Base-by-base conservation (phyloP, 768 basidiomycete genomes). In the Naganishia kalamii region DNA sequence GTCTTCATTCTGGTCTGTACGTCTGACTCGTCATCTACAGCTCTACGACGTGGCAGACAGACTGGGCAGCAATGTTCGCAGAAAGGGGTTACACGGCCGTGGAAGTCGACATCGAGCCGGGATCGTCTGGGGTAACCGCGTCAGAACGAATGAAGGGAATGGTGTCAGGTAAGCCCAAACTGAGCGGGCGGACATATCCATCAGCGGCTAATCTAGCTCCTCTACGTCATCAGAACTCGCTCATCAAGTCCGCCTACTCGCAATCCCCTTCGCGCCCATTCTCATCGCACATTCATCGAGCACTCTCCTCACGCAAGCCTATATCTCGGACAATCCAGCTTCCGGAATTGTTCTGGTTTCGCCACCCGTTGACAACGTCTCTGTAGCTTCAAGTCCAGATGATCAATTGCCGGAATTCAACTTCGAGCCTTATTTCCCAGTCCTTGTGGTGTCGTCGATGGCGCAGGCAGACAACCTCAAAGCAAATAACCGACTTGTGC, bases 321-420 rank as follows among this genome's bases (percentile, higher is more conserved):
- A 86, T 73, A 83, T 88, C 66, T 87, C 85, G 1, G 86, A 85
- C 23, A 77, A 87, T 69, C 86, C 87, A 1, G 85, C 85, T 6
- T 79, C 81, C 4, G 87, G 82, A 0, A 79, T 88, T 52, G 80
- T 86, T 64, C 79, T 88, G n/a, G 81, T 86, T 33, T 82, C 83
- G 25, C 85, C 84, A 10, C 85, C 84, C 0, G 51, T 79, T 11
- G 79, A 81, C 44, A 82, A 83, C 35, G 21, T 57, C 74, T 57
- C 54, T 10, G 21, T 57, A 57, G 33, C 54, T 1, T 44, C 11
- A 21, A 40, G 27, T 15, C 54, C 54, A 27, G 54, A 57, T 21
- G 54, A 57, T 15, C 54, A 21, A n/a, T 35, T 57, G 11, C 54
- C 54, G 12, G 44, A 86, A 68, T 87, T 87, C 70, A 75, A 82